Evolutionary conservation across 2,329 filamentous ascomycete species (phyloP).

Genomic region (Apiospora malaysiana): DNA sequence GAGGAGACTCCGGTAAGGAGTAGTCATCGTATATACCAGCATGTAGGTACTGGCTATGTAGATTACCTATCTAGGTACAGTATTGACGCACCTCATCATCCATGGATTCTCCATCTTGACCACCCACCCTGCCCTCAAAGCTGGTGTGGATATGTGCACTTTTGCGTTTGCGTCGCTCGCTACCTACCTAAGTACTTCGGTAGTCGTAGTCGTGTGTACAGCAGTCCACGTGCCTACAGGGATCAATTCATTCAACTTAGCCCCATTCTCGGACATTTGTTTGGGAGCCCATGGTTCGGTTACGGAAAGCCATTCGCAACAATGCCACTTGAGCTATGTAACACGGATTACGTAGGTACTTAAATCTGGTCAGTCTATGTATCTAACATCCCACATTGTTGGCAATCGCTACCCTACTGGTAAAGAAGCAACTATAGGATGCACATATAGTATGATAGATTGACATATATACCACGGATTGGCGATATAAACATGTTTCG

Average conservation of each 20-base stretch:
- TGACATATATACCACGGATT: background rate
- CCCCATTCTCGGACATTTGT: conserved; percentile 18
- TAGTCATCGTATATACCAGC: too few species aligned
- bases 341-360: background rate
- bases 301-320: background rate
- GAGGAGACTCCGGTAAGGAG: too few species aligned
- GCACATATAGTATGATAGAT: background rate
- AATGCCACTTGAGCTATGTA: background rate
- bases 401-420: background rate
- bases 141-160: background rate
- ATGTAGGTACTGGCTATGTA: too few species aligned
- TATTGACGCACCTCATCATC: too few species aligned
- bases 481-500: conserved; percentile 3
- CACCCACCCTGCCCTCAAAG: background rate
- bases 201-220: too few species aligned
- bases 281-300: background rate
- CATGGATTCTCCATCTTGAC: too few species aligned
- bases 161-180: background rate
- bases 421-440: background rate
- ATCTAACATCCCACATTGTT: background rate
- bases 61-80: too few species aligned
- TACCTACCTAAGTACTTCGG: too few species aligned
- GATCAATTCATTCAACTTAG: background rate
- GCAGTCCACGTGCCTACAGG: background rate
- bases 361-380: too few species aligned